phyloP scores from a whole-genome alignment of 2,329 filamentous ascomycete species.

The Microcyclosporella mali region DNA sequence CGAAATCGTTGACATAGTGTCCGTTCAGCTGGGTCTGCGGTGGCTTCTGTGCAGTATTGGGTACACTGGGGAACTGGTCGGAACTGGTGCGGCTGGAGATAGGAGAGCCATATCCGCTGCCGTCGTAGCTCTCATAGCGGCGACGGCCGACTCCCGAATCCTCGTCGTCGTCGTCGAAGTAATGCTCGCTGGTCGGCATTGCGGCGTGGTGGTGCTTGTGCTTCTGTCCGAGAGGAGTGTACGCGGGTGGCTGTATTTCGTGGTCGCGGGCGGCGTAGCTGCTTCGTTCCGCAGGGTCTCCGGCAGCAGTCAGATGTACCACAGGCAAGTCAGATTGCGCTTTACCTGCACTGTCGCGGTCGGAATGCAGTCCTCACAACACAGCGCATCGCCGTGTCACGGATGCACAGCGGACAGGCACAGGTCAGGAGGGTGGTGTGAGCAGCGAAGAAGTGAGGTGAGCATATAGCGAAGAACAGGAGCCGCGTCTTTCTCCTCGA shows the following conservation, averaged over 20 bases:
- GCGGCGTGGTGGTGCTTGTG: too few relatives aligned
- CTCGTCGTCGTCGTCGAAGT: constrained; percentile 15
- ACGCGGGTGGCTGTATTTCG: constrained; percentile 8
- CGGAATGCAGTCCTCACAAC: constrained; percentile 5
- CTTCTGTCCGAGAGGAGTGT: neutral
- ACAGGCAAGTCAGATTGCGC: constrained; percentile 15
- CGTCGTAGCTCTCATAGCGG: constrained; percentile 26
- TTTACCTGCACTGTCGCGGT: constrained; percentile 19
- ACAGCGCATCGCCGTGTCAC: constrained; percentile 5
- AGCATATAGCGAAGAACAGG: neutral
- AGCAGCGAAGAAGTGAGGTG: neutral
- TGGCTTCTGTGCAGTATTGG: neutral
- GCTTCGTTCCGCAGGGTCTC: neutral
- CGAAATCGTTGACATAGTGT: constrained; percentile 22
- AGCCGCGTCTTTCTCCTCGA: too few relatives aligned
- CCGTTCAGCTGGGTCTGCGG: constrained; percentile 10
- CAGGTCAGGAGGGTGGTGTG: neutral
- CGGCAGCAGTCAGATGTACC: constrained; percentile 16
- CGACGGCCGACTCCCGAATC: constrained; percentile 8
- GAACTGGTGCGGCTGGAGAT: constrained; percentile 7
- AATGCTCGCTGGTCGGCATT: constrained; percentile 21
- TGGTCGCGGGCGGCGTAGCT: constrained; percentile 1
- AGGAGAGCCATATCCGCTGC: constrained; percentile 23
- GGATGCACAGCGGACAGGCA: neutral
- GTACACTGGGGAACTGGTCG: constrained; percentile 1